Conservation (phyloP, 192 early-diverging fungal species). For the Coemansia aciculifera region DNA sequence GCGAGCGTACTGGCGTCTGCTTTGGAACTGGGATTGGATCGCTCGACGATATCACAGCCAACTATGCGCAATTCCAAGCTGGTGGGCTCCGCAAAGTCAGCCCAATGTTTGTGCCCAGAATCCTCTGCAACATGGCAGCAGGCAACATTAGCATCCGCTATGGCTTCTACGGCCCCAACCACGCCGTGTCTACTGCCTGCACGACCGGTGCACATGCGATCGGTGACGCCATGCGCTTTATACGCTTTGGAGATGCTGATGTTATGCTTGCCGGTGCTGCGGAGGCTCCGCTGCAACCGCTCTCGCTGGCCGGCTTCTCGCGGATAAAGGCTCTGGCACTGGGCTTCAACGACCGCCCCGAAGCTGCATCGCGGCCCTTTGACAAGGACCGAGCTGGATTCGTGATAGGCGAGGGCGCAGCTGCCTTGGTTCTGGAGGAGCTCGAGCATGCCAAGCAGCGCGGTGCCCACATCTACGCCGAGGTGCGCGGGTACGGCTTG, state of each 20-base stretch:
- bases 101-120: constrained; percentile 89
- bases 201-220: constrained; percentile 94
- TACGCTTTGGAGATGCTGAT: constrained; percentile 88
- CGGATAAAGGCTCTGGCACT: constrained; percentile 77
- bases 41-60: constrained; percentile 76
- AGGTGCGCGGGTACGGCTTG: constrained; percentile 85
- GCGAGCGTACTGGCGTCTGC: constrained; percentile 79
- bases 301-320: constrained; percentile 88
- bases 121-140: constrained; percentile 93
- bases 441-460: constrained; percentile 80
- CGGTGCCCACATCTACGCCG: constrained; percentile 89
- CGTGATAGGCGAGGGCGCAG: constrained; percentile 93
- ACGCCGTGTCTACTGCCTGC: constrained; percentile 90
- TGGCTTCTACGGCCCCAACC: constrained; percentile 86
- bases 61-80: constrained; percentile 50
- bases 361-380: constrained; percentile 87
- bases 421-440: constrained; percentile 86
- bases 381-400: constrained; percentile 85
- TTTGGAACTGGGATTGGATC: constrained; percentile 94
- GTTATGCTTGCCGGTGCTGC: constrained; percentile 94
- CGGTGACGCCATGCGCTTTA: constrained; percentile 93
- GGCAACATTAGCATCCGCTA: constrained; percentile 90
- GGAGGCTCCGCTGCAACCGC: constrained; percentile 81
- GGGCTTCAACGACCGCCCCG: constrained; percentile 76
- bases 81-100: constrained; percentile 72